A percentile compares a stretch with the other conserved stretches of the same genome.
phyloP scores from a whole-genome alignment of 2,329 filamentous ascomycete genomes.

The Pyricularia pennisetigena region DNA sequence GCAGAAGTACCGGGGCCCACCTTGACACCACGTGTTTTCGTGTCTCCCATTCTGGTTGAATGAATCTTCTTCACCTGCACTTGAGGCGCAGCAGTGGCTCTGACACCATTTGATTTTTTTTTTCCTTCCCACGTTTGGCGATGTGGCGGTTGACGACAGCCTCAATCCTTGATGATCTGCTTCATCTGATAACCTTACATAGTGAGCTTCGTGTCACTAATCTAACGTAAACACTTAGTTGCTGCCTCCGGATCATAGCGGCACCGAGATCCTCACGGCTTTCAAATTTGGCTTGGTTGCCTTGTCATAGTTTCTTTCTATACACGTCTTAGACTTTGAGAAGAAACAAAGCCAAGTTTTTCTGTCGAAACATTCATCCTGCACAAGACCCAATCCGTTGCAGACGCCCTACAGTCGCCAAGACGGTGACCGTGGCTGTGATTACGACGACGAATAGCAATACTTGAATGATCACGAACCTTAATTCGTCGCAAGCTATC shows the following conservation, averaged over 20 bases:
- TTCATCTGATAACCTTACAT: background rate
- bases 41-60: background rate
- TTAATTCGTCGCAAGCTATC: background rate
- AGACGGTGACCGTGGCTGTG: too few relatives aligned
- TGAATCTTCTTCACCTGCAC: background rate
- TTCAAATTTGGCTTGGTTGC: background rate
- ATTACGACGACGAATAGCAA: too few relatives aligned
- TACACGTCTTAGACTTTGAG: background rate
- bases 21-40: background rate
- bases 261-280: background rate
- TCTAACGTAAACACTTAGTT: background rate
- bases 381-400: background rate
- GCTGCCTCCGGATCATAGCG: background rate
- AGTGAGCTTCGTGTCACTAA: background rate
- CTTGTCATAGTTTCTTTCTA: background rate
- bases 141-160: background rate
- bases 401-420: background rate
- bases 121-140: background rate
- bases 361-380: background rate
- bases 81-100: background rate
- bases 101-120: background rate
- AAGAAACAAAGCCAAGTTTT: background rate
- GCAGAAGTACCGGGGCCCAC: background rate
- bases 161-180: background rate
- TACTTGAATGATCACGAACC: background rate